Base-by-base conservation (phyloP, 371 early-diverging fungal species). In the Entomophthora muscae region DNA sequence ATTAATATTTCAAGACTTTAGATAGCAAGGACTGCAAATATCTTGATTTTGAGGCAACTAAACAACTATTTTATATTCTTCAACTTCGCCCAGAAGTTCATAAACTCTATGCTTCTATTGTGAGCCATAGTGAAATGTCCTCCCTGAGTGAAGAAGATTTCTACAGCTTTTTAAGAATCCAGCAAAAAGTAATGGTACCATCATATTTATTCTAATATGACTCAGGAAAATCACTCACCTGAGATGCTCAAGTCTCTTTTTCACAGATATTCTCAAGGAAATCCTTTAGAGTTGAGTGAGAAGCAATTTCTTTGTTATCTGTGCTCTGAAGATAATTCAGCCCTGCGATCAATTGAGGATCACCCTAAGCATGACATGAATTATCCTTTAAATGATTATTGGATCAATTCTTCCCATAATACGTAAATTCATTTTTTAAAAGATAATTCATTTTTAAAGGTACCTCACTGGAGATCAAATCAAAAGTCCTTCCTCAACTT, bases 401-500 rank as follows among this genome's bases (percentile, higher is more conserved):
- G 73, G 53, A 85, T 91, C 63, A 78, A 81, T 60, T 79, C 86
- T 0, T 84, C 85, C 13, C 93, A 92, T 67, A 92, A 92, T 69
- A 92, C 93, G 65, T 86, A 88, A 64, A 52, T 61, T 28, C 52
- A 26, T 3, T n/a, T n/a, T n/a, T n/a, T n/a, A n/a, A n/a, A n/a
- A n/a, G n/a, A n/a, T n/a, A n/a, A n/a, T n/a, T n/a, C n/a, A n/a
- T 10, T 66, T 42, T 33, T 58, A n/a, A n/a, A 69, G 69, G n/a
- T 76, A 76, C 64, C 76, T 92, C 3, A 68, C 82, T 0, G 84
- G 90, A 10, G 80, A 90, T 65, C 93, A 92, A 70, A 64, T 91
- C 12, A 75, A 78, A 0, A 82, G 89, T 2, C 71, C 78, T 28
- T 77, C 85, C 3, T 84, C 88, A 0, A 82, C 87, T 1, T 88